These are phyloP conservation scores for Apocynum venetum DNA, from an alignment of 257 asterid genomes.

Conservation along the genomic window DNA sequence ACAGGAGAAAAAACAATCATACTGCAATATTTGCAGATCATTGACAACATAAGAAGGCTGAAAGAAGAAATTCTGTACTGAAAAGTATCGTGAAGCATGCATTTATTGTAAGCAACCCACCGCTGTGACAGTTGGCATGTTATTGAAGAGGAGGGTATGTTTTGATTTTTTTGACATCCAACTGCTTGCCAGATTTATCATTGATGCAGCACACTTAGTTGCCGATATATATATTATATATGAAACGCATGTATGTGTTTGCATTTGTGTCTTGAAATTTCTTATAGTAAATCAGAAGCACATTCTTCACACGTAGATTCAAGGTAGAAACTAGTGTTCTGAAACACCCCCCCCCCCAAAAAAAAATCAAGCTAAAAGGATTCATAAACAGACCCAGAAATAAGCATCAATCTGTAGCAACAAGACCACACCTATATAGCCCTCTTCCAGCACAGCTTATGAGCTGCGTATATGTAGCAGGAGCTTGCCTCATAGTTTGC, in stretches of 20 bases:
- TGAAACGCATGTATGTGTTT: background rate
- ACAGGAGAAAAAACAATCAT: background rate
- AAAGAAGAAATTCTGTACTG: background rate
- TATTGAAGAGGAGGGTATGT: background rate
- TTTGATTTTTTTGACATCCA: background rate
- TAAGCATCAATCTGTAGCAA: constrained; percentile 11
- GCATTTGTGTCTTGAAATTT: background rate
- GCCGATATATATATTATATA: no score
- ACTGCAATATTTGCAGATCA: background rate
- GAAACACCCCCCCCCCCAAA: no score
- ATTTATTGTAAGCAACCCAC: background rate
- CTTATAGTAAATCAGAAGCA: background rate
- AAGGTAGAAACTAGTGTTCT: background rate
- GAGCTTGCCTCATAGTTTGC: constrained; percentile 43
- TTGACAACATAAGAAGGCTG: background rate
- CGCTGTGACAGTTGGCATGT: background rate
- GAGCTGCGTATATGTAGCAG: constrained; percentile 48
- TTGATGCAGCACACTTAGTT: background rate
- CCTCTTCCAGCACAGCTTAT: constrained; percentile 63
- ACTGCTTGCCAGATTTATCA: background rate
- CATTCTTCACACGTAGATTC: background rate
- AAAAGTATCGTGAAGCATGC: background rate
- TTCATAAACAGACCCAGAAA: constrained; percentile 7
- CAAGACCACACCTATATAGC: constrained; percentile 62
- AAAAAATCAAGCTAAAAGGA: background rate